Base-by-base conservation (phyloP, 257 asterid species). In the Dorcoceras hygrometricum region DNA sequence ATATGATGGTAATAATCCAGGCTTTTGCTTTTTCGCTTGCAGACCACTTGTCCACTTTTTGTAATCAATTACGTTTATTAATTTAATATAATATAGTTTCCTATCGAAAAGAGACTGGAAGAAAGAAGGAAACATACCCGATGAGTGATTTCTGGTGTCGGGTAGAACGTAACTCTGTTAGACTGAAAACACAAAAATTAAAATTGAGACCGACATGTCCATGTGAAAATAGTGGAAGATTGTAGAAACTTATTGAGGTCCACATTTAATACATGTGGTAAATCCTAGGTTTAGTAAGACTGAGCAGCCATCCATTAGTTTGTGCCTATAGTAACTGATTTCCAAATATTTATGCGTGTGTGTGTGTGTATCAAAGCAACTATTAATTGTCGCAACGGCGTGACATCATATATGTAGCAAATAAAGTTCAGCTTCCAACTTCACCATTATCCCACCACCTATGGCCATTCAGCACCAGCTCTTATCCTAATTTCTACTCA, bases 111-210 rank as follows among this genome's bases (percentile, higher is more conserved):
- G 39, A n/a, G n/a, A n/a, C 71, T 65, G 8, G 56, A 58, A 56
- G 79, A 68, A 67, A 64, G 57, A 57, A 74, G 65, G 57, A 64
- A 74, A 58, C 23, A 54, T 71, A 90, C 97, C 97, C 90, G 99
- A 73, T 88, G 99, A 78, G 90, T 93, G 79, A 90, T 87, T 84
- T 90, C 99, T 31, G 95, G 92, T 34, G 99, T 93, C 89, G 88
- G 80, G 86, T 94, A 90, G 77, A 94, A 90, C 8, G 99, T 94
- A 66, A 94, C 96, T 76, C 87, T 84, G 87, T 94, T 94, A 32
- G 97, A 79, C 99, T 94, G 95, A 66, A 73, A 80, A 75, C 54
- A 70, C 34, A 81, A 75, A 69, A 72, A 54, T 70, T 54, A 73
- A 56, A 76, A 25, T 70, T 25, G 53, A 75, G 31, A 74, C 24